Percentiles rank a stretch among this genome's conserved stretches.
Conservation (phyloP, 345 rosid genomes). For the Mallotus nudiflorus region DNA sequence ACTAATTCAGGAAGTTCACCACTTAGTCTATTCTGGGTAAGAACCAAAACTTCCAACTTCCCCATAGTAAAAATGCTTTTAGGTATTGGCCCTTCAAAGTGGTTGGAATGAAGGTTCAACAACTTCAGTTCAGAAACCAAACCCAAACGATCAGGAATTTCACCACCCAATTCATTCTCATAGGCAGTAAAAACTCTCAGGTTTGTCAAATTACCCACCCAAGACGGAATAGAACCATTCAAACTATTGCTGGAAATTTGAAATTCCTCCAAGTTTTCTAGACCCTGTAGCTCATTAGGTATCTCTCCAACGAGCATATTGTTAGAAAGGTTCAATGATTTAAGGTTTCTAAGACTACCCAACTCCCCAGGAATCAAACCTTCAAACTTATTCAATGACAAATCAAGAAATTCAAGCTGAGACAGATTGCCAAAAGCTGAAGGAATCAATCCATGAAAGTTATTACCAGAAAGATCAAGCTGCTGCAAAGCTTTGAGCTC, state of each 20-base stretch:
- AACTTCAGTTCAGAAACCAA: constrained; percentile 55
- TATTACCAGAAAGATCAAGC: constrained; percentile 36
- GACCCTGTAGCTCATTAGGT: constrained; percentile 40
- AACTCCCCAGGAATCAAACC: constrained; percentile 54
- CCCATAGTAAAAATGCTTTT: constrained; percentile 71
- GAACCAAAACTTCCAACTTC: constrained; percentile 73
- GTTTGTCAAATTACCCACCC: constrained; percentile 70
- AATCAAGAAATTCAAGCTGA: constrained; percentile 54
- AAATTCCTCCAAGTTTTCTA: constrained; percentile 64
- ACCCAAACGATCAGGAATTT: constrained; percentile 68
- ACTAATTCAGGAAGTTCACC: constrained; percentile 71
- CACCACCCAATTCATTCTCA: constrained; percentile 69
- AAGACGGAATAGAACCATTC: constrained; percentile 74
- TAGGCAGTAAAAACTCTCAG: constrained; percentile 79
- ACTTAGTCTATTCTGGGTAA: constrained; percentile 67
- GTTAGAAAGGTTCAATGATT: constrained; percentile 48
- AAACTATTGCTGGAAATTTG: constrained; percentile 74
- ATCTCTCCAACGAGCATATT: constrained; percentile 59
- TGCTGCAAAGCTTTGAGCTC: constrained; percentile 30
- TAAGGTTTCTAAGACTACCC: constrained; percentile 32
- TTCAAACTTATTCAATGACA: constrained; percentile 50
- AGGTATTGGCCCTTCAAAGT: constrained; percentile 77
- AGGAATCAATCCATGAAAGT: constrained; percentile 26
- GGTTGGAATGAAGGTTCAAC: constrained; percentile 92
- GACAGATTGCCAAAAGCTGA: constrained; percentile 29